phyloP scores from a whole-genome alignment of 1,139 yeast species.

The Yamadazyma kanchanaburiensis region DNA sequence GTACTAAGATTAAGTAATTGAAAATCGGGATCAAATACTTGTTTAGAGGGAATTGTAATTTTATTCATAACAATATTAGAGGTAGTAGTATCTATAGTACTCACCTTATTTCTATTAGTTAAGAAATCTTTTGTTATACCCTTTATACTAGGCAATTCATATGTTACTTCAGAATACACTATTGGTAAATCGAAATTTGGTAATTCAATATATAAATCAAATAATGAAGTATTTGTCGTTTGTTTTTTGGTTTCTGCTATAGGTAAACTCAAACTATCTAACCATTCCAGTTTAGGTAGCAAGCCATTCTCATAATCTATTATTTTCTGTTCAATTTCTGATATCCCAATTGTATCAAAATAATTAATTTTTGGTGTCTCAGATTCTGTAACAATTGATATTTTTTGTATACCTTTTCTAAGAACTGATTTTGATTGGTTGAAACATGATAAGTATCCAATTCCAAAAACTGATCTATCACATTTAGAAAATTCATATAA shows the following conservation, averaged over 20 bases:
- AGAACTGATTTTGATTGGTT: constrained; percentile 31
- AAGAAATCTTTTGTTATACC: constrained; percentile 8
- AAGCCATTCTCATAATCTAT: constrained; percentile 72
- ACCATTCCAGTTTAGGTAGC: constrained; percentile 63
- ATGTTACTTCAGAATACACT: constrained; percentile 63
- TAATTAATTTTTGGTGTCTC: too few relatives aligned
- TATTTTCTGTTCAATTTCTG: constrained; percentile 47
- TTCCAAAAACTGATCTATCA: constrained; percentile 50
- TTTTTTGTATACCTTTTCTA: constrained; percentile 38
- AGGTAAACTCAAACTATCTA: constrained; percentile 66
- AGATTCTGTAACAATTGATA: constrained; percentile 18
- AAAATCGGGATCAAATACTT: constrained; percentile 41
- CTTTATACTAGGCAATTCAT: constrained; percentile 14
- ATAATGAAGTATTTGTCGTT: constrained; percentile 20
- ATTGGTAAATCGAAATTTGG: constrained; percentile 79
- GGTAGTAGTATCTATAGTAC: constrained; percentile 9
- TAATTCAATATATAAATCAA: constrained; percentile 62
- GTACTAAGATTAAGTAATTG: constrained; percentile 14
- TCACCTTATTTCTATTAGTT: constrained; percentile 5
- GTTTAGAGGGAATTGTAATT: constrained; percentile 25
- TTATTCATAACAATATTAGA: constrained; percentile 32
- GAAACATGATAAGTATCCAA: constrained; percentile 60
- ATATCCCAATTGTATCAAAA: constrained; percentile 18
- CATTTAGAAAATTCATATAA: constrained; percentile 65
- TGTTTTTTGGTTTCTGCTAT: constrained; percentile 35